A percentile compares a stretch with the other conserved stretches of the same genome.
Evolutionary conservation across 805 yeast genomes (phyloP).

Genomic region (Yarrowia sp.): DNA sequence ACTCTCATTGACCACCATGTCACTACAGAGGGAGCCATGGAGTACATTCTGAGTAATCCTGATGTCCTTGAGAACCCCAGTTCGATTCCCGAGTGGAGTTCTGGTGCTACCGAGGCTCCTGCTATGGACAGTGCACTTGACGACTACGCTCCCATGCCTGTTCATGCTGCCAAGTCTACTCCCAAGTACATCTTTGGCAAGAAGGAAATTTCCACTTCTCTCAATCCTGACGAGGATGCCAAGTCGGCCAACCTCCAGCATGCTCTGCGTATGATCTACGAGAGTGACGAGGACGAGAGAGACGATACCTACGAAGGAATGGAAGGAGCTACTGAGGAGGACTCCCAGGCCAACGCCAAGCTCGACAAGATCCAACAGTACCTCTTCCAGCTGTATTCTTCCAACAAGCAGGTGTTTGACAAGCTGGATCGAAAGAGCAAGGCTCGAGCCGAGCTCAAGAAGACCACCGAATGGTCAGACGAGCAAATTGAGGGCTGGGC

Average conservation of each 20-base stretch:
- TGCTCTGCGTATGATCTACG: slow-evolving; percentile 60
- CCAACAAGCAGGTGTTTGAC: slow-evolving; percentile 58
- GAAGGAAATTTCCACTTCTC: slow-evolving; percentile 45
- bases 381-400: slow-evolving; percentile 63
- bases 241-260: slow-evolving; percentile 41
- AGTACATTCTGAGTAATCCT: slow-evolving; percentile 69
- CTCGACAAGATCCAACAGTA: slow-evolving; percentile 60
- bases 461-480: slow-evolving; percentile 73
- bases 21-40: slow-evolving; percentile 63
- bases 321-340: slow-evolving; percentile 47
- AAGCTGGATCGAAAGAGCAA: slow-evolving; percentile 60
- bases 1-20: slow-evolving; percentile 58
- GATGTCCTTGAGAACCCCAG: slow-evolving; percentile 48
- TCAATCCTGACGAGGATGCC: slow-evolving; percentile 41
- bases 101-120: background rate
- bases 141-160: slow-evolving; percentile 11
- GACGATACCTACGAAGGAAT: slow-evolving; percentile 62
- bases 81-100: slow-evolving; percentile 34
- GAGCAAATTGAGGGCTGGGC: slow-evolving; percentile 97
- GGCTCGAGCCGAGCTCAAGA: slow-evolving; percentile 59
- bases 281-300: slow-evolving; percentile 82
- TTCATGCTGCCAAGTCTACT: slow-evolving; percentile 8
- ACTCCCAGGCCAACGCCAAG: slow-evolving; percentile 46
- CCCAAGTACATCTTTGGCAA: slow-evolving; percentile 45
- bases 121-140: background rate